phyloP scores from a whole-genome alignment of 1,284 basidiomycete genomes.

The Moesziomyces parantarcticus region DNA sequence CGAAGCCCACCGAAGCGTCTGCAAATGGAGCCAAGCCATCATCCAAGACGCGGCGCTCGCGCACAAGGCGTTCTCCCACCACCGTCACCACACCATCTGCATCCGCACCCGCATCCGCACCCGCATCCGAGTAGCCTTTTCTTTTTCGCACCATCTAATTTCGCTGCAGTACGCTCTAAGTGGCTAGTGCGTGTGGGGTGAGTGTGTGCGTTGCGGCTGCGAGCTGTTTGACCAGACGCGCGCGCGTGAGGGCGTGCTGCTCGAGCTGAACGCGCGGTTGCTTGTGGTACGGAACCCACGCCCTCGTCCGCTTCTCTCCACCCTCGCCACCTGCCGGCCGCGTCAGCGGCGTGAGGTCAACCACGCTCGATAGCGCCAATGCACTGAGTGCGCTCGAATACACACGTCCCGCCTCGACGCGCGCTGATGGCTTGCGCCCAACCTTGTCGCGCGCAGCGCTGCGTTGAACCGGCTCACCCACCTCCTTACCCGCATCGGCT shows the following conservation, averaged over 20 bases:
- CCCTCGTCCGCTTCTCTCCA: not conserved
- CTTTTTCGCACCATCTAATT: not conserved
- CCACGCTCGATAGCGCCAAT: slow-evolving; percentile 48
- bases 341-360: slow-evolving; percentile 45
- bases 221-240: slow-evolving; percentile 17
- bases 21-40: not conserved
- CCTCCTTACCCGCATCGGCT: slow-evolving; percentile 15
- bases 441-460: not conserved
- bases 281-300: slow-evolving; percentile 43
- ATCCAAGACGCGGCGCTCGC: not conserved
- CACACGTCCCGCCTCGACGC: slow-evolving; percentile 15
- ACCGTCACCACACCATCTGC: not conserved
- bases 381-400: slow-evolving; percentile 22
- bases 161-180: not conserved
- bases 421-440: slow-evolving; percentile 1
- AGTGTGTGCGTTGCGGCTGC: slow-evolving; percentile 16
- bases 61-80: not conserved
- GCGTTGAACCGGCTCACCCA: slow-evolving; percentile 34
- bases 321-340: not conserved
- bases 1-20: not conserved
- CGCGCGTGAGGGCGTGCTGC: slow-evolving; percentile 16
- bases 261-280: slow-evolving; percentile 32
- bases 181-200: not conserved
- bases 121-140: not conserved
- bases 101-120: not conserved